Evolutionary conservation across 192 early-diverging fungal species (phyloP).

Genomic region (Mortierella hygrophila): DNA sequence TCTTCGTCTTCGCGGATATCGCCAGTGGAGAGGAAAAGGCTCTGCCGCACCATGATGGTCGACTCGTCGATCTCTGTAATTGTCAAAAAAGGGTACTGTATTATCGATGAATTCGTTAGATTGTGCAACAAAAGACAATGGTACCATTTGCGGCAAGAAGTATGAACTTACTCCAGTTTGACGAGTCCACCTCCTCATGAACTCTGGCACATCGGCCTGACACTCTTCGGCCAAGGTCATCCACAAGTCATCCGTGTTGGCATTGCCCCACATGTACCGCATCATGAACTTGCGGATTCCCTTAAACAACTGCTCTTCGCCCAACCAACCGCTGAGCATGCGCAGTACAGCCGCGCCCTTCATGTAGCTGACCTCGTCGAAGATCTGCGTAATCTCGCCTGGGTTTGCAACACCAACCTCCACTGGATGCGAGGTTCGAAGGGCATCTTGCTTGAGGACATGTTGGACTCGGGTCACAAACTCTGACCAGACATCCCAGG

Average conservation of each 20-base stretch:
- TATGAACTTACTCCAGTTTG: conserved; percentile 79
- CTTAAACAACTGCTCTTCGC: conserved; percentile 59
- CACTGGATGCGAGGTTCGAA: conserved; percentile 87
- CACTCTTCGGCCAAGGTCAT: conserved; percentile 70
- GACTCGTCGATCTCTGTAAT: conserved; percentile 45
- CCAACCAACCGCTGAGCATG: conserved; percentile 78
- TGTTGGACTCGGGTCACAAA: conserved; percentile 78
- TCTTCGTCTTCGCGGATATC: conserved; percentile 87
- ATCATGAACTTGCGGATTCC: conserved; percentile 73
- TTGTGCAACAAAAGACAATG: not conserved
- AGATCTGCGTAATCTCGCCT: conserved; percentile 86
- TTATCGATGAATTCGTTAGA: not conserved
- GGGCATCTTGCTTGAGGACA: conserved; percentile 77
- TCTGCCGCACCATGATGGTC: conserved; percentile 72
- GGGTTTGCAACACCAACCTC: conserved; percentile 78
- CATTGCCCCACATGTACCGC: conserved; percentile 76
- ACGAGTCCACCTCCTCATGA: conserved; percentile 87
- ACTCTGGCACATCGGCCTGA: conserved; percentile 70
- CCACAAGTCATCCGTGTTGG: conserved; percentile 85
- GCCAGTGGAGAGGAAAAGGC: conserved; percentile 88
- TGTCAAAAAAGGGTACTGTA: conserved; percentile 40
- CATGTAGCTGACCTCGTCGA: conserved; percentile 88
- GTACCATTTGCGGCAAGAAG: no score
- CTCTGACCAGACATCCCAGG: conserved; percentile 81
- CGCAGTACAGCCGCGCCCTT: conserved; percentile 88